Evolutionary conservation across 306 rosid genomes (phyloP), one percentile per base, ranked within the genome.

Genomic region (Cucurbita pepo): DNA sequence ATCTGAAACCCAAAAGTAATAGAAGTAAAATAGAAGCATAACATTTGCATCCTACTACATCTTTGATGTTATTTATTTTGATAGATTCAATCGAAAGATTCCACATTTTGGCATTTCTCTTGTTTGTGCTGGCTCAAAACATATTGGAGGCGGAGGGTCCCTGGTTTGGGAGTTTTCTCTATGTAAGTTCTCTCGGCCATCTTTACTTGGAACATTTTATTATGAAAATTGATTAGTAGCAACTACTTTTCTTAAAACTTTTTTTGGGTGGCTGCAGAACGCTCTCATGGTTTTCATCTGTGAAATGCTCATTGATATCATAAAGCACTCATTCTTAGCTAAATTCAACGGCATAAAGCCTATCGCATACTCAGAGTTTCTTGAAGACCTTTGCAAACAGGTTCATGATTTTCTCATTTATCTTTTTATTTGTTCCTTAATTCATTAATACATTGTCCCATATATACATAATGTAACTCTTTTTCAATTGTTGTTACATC

Each of bases 81-180:
- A 73, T 96, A 94, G 99, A 94, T 89, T 94, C 99, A 16, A 82
- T 94, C 10, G 99, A 94, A 85, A 89, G 99, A 85, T 94, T 94
- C 86, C 99, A 94, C 79, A 94, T 91, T 82, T 83, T 94, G 43
- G 95, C 97, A 69, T 94, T 89, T 79, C 78, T 91, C 86, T 80
- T 94, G 60, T 94, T 94, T 12, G 97, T 94, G 76, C 85, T 94
- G 82, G 99, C 99, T 75, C 99, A 94, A 86, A 94, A 94, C 78
- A 91, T 94, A 84, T 88, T 91, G 82, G 99, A 94, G 86, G 96
- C 97, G 7, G 99, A 94, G 86, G 97, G 97, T 65, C 92, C 97
- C 79, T 94, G 99, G 99, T 91, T 94, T 75, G 77, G 85, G 75
- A 88, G 88, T 83, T 94, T 94, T 81, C 79, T 91, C 76, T 79